Evolutionary conservation across 148 eudicot species (phyloP).

Genomic region (Heliosperma pusillum): DNA sequence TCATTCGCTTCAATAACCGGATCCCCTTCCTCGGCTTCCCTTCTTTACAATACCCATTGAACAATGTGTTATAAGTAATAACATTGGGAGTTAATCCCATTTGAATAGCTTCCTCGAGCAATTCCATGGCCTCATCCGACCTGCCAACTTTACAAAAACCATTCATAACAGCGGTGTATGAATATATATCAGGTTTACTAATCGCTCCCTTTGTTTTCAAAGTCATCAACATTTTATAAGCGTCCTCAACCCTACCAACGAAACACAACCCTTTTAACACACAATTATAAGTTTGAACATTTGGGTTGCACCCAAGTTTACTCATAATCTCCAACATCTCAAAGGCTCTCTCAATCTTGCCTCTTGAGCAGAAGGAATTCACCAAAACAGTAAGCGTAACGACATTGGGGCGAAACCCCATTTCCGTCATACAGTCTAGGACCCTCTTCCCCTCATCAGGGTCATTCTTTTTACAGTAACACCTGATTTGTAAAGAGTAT

Average conservation of each 20-base stretch:
- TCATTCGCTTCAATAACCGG: slow-evolving; percentile 56
- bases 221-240: slow-evolving; percentile 44
- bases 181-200: slow-evolving; percentile 51
- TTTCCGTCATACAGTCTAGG: slow-evolving; percentile 43
- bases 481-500: slow-evolving; percentile 47
- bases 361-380: slow-evolving; percentile 57
- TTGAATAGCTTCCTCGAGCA: slow-evolving; percentile 55
- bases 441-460: slow-evolving; percentile 48
- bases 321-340: slow-evolving; percentile 60
- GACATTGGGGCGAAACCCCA: slow-evolving; percentile 54
- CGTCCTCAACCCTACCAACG: slow-evolving; percentile 83
- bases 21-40: slow-evolving; percentile 80
- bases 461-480: slow-evolving; percentile 52
- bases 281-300: slow-evolving; percentile 66
- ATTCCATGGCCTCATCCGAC: slow-evolving; percentile 68
- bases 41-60: slow-evolving; percentile 76
- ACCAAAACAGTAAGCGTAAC: slow-evolving; percentile 54
- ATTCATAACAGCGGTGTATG: slow-evolving; percentile 76
- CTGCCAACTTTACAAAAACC: slow-evolving; percentile 94
- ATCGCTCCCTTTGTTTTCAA: slow-evolving; percentile 36
- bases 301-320: slow-evolving; percentile 45
- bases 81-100: slow-evolving; percentile 59
- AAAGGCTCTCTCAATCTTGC: slow-evolving; percentile 50
- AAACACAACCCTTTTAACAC: slow-evolving; percentile 78
- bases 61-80: slow-evolving; percentile 61